Conservation (phyloP, 1,139 yeast genomes). For the Trichomonascaceae sp. region DNA sequence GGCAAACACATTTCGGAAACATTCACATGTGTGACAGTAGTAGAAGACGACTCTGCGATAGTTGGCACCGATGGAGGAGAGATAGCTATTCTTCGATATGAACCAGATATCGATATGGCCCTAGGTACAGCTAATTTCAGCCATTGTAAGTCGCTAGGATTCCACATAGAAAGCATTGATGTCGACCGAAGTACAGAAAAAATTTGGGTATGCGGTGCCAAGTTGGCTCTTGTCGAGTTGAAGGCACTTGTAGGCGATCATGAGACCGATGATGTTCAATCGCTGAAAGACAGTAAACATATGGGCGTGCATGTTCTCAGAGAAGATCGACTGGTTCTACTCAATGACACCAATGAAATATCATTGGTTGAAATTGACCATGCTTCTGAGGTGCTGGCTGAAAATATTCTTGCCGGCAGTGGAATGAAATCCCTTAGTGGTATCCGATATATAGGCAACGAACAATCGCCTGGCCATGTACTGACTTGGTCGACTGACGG, state of each 20-base stretch:
- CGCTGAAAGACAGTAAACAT: background rate
- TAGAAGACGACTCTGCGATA: constrained; percentile 29
- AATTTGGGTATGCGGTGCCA: constrained; percentile 2
- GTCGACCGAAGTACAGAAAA: background rate
- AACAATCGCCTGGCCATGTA: constrained; percentile 12
- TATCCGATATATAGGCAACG: constrained; percentile 13
- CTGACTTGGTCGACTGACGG: constrained; percentile 29
- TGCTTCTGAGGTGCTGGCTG: background rate
- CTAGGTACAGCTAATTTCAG: constrained; percentile 4
- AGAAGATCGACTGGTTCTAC: constrained; percentile 3
- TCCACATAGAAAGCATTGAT: background rate
- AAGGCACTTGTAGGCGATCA: background rate
- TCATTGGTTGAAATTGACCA: background rate
- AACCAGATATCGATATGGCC: constrained; percentile 8
- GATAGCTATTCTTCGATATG: constrained; percentile 28
- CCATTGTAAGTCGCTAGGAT: constrained; percentile 1
- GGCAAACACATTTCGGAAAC: constrained; percentile 44
- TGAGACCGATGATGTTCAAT: background rate
- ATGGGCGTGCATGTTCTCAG: background rate
- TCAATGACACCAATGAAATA: constrained; percentile 11
- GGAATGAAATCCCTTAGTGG: constrained; percentile 16
- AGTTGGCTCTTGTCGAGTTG: background rate
- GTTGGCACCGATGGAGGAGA: constrained; percentile 42
- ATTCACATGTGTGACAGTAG: constrained; percentile 40
- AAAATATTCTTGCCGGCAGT: constrained; percentile 8